phyloP scores from a whole-genome alignment of 768 basidiomycete genomes.

The Termitomyces sp. region DNA sequence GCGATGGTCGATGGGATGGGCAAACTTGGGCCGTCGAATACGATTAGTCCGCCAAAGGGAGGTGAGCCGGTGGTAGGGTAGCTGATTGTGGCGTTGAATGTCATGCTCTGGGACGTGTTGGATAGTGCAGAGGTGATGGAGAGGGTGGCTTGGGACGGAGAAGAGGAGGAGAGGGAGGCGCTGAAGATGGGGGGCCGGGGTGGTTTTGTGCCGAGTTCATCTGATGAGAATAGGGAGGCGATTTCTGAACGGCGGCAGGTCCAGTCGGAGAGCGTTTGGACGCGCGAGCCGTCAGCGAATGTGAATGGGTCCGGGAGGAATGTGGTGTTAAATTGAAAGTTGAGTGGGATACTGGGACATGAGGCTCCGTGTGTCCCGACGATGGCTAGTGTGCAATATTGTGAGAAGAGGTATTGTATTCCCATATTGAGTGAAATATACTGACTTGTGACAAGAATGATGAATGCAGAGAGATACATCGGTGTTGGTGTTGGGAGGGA shows the following conservation, averaged over 20 bases:
- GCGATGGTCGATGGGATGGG: constrained; percentile 30
- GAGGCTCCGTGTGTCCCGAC: too few species aligned
- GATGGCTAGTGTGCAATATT: too few species aligned
- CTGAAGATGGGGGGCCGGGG: constrained; percentile 35
- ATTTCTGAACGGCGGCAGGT: constrained; percentile 44
- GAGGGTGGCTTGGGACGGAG: constrained; percentile 18
- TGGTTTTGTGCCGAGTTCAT: constrained; percentile 46
- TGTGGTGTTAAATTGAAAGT: not conserved
- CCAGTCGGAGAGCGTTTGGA: constrained; percentile 39
- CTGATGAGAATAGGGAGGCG: constrained; percentile 36
- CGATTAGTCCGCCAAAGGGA: constrained; percentile 48
- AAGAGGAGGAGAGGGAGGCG: constrained; percentile 29
- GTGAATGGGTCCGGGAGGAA: constrained; percentile 48
- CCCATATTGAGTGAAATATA: too few species aligned
- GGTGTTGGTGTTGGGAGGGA: too few species aligned
- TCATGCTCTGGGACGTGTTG: constrained; percentile 37
- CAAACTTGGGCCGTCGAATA: constrained; percentile 35
- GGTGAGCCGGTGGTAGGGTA: constrained; percentile 31
- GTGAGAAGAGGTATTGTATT: too few species aligned
- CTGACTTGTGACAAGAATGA: too few species aligned
- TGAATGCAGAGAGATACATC: too few species aligned
- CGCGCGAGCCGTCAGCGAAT: constrained; percentile 35
- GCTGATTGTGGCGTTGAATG: constrained; percentile 39
- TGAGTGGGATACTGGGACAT: not conserved
- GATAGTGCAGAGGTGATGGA: constrained; percentile 34